Evolutionary conservation across 1,284 basidiomycete species (phyloP).

Genomic region (Cutaneotrichosporon dermatis): DNA sequence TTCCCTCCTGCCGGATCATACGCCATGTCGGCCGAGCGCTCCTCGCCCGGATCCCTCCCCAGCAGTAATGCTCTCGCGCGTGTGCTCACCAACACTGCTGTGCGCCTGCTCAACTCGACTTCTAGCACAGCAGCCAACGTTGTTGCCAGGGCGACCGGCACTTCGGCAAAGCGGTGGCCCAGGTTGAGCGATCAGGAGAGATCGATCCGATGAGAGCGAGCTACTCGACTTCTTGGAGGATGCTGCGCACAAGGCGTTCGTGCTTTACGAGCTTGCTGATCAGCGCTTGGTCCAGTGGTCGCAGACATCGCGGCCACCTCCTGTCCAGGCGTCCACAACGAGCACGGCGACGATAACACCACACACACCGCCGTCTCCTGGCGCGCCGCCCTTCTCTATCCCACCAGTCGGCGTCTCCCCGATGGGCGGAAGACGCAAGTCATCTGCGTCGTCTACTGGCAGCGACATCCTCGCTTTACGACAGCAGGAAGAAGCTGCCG

Average conservation of each 20-base stretch:
- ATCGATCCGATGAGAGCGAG: constrained; percentile 70
- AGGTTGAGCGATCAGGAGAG: constrained; percentile 31
- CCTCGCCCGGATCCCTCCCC: constrained; percentile 36
- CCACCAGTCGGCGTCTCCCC: constrained; percentile 11
- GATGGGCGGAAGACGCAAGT: constrained; percentile 21
- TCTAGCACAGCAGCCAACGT: constrained; percentile 44
- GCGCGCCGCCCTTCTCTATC: constrained; percentile 26
- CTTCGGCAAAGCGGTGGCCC: constrained; percentile 26
- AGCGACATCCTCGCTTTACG: constrained; percentile 56
- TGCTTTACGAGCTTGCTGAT: constrained; percentile 88
- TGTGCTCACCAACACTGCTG: constrained; percentile 81
- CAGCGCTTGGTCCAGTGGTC: constrained; percentile 69
- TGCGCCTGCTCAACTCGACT: constrained; percentile 75
- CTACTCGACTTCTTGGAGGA: constrained; percentile 74
- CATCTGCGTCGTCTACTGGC: constrained; percentile 28
- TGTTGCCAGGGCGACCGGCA: constrained; percentile 40
- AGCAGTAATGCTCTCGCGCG: constrained; percentile 68
- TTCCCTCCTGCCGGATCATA: constrained; percentile 32
- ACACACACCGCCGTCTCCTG: constrained; percentile 4
- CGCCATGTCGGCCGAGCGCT: constrained; percentile 18
- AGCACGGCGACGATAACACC: constrained; percentile 15
- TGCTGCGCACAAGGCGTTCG: constrained; percentile 89
- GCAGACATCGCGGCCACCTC: constrained; percentile 8
- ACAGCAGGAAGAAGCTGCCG: constrained; percentile 69
- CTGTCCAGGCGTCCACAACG: neutral